Conservation (phyloP, 2,329 filamentous ascomycete species). For the Paracorniculantispora psalliotae region DNA sequence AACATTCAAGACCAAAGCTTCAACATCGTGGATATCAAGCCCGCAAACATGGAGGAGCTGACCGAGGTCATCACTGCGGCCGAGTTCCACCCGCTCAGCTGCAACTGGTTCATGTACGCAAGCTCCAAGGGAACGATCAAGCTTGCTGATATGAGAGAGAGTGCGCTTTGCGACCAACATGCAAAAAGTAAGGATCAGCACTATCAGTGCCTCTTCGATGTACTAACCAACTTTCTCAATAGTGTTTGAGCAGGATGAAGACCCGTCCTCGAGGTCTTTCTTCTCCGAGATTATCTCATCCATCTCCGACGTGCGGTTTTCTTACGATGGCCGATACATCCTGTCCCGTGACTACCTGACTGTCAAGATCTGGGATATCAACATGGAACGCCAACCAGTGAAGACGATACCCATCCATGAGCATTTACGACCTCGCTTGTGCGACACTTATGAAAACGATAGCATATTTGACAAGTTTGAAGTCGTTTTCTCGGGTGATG, state of each 20-base stretch:
- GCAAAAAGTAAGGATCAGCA: slow-evolving; percentile 66
- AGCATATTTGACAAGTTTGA: slow-evolving; percentile 99
- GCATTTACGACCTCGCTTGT: slow-evolving; percentile 86
- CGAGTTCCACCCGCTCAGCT: slow-evolving; percentile 94
- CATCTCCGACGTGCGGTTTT: slow-evolving; percentile 97
- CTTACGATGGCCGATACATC: slow-evolving; percentile 92
- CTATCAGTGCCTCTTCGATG: neutral
- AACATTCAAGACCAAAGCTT: slow-evolving; percentile 99
- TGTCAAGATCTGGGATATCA: slow-evolving; percentile 99
- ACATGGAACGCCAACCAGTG: slow-evolving; percentile 95
- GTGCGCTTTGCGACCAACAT: slow-evolving; percentile 91
- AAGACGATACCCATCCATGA: slow-evolving; percentile 99
- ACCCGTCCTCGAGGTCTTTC: slow-evolving; percentile 93
- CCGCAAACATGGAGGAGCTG: slow-evolving; percentile 98
- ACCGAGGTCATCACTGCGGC: slow-evolving; percentile 98
- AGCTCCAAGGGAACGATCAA: slow-evolving; percentile 99
- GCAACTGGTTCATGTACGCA: slow-evolving; percentile 99
- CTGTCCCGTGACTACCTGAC: slow-evolving; percentile 96
- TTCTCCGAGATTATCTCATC: slow-evolving; percentile 99
- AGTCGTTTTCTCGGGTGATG: slow-evolving; percentile 96
- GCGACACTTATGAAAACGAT: slow-evolving; percentile 98
- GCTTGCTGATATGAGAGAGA: slow-evolving; percentile 96
- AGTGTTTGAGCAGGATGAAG: slow-evolving; percentile 99
- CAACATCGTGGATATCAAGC: slow-evolving; percentile 99
- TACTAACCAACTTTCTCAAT: slow-evolving; percentile 23